Evolutionary conservation across 73 alveolate genomes (phyloP), one percentile per base, ranked within the genome.

Genomic region (Urostyla sp.): DNA sequence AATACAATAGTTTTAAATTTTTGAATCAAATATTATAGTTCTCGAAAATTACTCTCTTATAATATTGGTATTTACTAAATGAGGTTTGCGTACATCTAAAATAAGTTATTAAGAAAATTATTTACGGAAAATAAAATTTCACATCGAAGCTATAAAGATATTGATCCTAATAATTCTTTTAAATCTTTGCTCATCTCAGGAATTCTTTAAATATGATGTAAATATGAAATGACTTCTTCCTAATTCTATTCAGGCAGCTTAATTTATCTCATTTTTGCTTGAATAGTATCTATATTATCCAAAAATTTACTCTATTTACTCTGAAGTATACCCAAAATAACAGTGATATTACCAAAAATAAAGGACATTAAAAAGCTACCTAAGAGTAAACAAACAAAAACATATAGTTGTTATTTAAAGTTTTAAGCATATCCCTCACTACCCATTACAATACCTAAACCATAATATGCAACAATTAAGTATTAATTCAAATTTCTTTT

Each of bases 281-380:
- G 73, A 26, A 84, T 84, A 1, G 88, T 60, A 32, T 84, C 92
- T 11, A 84, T 38, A 16, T 74, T 16, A 21, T 75, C 88, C 44
- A 74, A 40, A 36, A 84, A 84, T 36, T 46, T 13, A 0, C 84
- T 31, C 11, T 73, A 75, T 48, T 84, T 84, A 26, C 76, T 30
- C 38, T 84, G 73, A 50, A 84, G 48, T 7, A 49, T 72, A 2
- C 67, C 58, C 61, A 84, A 37, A 7, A 84, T 27, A 15, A 80
- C 92, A 0, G 92, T 83, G 76, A 87, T 31, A 44, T 63, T 57
- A 52, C 94, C 94, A 46, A 87, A 87, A 32, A 87, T 79, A 56
- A 66, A 38, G 8, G 90, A 85, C 34, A 72, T 58, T 32, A 79
- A 40, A 7, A 86, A 45, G 11, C 83, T 73, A 18, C 94, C 94